Evolutionary conservation across 371 early-diverging fungal species (phyloP).

Genomic region (Mucor velutinosus): DNA sequence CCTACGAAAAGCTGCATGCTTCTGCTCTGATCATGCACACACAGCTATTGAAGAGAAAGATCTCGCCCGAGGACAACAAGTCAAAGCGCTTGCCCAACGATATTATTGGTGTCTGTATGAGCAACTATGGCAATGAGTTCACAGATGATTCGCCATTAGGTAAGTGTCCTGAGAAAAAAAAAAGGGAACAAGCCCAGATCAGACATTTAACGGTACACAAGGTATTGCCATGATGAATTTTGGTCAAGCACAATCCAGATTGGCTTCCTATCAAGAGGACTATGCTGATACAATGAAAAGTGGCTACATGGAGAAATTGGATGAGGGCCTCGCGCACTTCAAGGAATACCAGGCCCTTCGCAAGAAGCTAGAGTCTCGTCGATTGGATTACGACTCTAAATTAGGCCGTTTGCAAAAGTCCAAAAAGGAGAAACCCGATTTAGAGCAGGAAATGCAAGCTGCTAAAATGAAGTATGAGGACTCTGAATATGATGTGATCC

Average conservation of each 20-base stretch:
- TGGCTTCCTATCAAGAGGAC: conserved; percentile 64
- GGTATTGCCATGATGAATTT: conserved; percentile 55
- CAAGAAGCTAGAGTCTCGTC: conserved; percentile 85
- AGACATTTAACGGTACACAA: conserved; percentile 7
- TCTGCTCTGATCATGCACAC: conserved; percentile 26
- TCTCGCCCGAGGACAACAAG: conserved; percentile 64
- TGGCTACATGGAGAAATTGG: conserved; percentile 50
- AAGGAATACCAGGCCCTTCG: conserved; percentile 71
- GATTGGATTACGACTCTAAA: conserved; percentile 93
- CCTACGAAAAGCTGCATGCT: conserved; percentile 42
- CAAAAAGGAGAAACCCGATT: conserved; percentile 87
- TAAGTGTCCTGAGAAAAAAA: conserved; percentile 21
- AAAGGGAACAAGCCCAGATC: too few relatives aligned
- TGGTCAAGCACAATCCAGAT: conserved; percentile 68
- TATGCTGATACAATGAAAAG: conserved; percentile 46
- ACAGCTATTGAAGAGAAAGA: conserved; percentile 53
- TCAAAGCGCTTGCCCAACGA: conserved; percentile 62
- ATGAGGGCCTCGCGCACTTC: not conserved
- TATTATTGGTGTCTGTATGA: conserved; percentile 63
- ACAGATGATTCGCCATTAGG: conserved; percentile 64
- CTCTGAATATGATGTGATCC: conserved; percentile 66
- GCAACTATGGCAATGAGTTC: conserved; percentile 59
- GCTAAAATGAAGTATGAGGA: conserved; percentile 93
- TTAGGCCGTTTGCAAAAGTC: conserved; percentile 80
- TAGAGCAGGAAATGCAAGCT: conserved; percentile 89